Conservation (phyloP, 2,329 filamentous ascomycete species). For the Phoma sp. region DNA sequence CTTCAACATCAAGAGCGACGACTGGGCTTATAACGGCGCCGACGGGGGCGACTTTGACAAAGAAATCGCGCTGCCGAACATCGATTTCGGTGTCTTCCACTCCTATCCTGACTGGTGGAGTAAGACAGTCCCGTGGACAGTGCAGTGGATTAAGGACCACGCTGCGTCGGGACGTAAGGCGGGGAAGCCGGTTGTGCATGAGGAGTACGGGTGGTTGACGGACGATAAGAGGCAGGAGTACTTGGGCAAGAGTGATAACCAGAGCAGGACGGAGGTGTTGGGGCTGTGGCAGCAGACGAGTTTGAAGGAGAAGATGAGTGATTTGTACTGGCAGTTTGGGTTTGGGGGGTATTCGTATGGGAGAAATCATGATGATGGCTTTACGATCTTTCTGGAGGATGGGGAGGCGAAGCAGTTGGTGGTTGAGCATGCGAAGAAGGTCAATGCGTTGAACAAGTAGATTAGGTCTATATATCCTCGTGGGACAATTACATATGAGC, state of each 20-base stretch:
- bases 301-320: constrained; percentile 56
- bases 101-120: constrained; percentile 63
- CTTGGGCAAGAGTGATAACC: constrained; percentile 51
- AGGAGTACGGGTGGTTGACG: constrained; percentile 63
- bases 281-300: constrained; percentile 59
- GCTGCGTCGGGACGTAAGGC: constrained; percentile 51
- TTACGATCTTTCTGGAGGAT: constrained; percentile 61
- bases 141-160: constrained; percentile 63
- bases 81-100: constrained; percentile 64
- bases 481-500: too few species aligned
- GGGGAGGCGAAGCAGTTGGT: constrained; percentile 28
- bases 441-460: constrained; percentile 27
- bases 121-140: constrained; percentile 59
- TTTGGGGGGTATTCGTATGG: constrained; percentile 60
- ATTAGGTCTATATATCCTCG: background rate
- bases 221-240: constrained; percentile 56
- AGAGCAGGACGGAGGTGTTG: constrained; percentile 54
- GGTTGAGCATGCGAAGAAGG: constrained; percentile 30
- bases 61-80: constrained; percentile 55
- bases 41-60: constrained; percentile 63
- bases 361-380: constrained; percentile 62
- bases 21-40: constrained; percentile 49
- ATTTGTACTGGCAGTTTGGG: constrained; percentile 65
- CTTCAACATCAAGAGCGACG: constrained; percentile 35
- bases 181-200: constrained; percentile 61